phyloP scores from a whole-genome alignment of 257 asterid genomes.

The Nicotiana attenuata region DNA sequence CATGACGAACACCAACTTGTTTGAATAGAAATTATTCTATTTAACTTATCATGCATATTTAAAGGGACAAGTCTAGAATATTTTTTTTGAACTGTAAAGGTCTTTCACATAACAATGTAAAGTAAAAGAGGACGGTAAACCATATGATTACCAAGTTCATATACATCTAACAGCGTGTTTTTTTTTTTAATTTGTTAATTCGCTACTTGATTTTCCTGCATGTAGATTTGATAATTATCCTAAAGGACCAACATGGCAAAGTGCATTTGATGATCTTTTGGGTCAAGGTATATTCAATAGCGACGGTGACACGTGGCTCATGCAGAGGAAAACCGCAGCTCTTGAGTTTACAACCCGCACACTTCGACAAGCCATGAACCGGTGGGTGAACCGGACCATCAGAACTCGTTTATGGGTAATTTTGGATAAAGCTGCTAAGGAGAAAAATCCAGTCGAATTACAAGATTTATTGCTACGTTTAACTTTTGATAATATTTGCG shows the following conservation, averaged over 20 bases:
- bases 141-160: no score
- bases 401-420: conserved; percentile 69
- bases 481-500: conserved; percentile 81
- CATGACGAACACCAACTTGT: no score
- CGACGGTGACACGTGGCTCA: conserved; percentile 83
- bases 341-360: conserved; percentile 87
- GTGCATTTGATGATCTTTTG: conserved; percentile 75
- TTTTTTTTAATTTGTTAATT: neutral
- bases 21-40: no score
- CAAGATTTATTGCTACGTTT: conserved; percentile 66
- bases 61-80: no score
- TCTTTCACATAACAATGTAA: no score
- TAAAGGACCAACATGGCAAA: conserved; percentile 82
- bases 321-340: conserved; percentile 82
- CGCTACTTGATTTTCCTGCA: neutral
- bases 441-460: conserved; percentile 44
- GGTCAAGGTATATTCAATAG: conserved; percentile 86
- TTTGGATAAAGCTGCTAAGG: conserved; percentile 50
- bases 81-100: no score
- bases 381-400: conserved; percentile 90
- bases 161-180: no score
- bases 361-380: conserved; percentile 82
- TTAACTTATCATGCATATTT: no score
- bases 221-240: conserved; percentile 75
- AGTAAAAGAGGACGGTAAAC: no score